Evolutionary conservation across 768 basidiomycete genomes (phyloP).

Genomic region (Leccinum variicolor): DNA sequence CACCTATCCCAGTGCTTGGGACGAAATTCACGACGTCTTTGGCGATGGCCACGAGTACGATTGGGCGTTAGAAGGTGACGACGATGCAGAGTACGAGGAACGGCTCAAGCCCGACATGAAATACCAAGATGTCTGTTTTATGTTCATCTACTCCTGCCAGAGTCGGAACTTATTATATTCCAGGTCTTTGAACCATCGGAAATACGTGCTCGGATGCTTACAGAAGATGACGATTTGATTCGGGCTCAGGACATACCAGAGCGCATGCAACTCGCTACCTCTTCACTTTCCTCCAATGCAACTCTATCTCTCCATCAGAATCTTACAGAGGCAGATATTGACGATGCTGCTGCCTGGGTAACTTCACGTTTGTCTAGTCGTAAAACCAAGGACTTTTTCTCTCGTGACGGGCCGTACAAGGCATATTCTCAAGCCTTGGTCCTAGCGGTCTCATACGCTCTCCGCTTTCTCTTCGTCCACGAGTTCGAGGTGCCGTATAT

Average conservation of each 20-base stretch:
- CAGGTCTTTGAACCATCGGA: slow-evolving; percentile 98
- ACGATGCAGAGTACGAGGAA: slow-evolving; percentile 46
- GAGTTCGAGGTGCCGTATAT: slow-evolving; percentile 94
- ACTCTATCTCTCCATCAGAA: slow-evolving; percentile 58
- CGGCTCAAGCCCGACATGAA: slow-evolving; percentile 68
- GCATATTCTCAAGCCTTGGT: slow-evolving; percentile 67
- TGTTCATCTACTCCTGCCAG: slow-evolving; percentile 2
- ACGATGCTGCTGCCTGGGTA: slow-evolving; percentile 86
- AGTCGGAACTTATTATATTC: slow-evolving; percentile 7
- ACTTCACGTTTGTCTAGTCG: slow-evolving; percentile 69
- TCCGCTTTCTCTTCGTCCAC: slow-evolving; percentile 81
- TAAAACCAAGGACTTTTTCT: slow-evolving; percentile 73
- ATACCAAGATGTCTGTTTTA: slow-evolving; percentile 69
- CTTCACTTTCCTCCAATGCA: slow-evolving; percentile 70
- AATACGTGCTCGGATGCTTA: slow-evolving; percentile 84
- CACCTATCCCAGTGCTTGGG: slow-evolving; percentile 70
- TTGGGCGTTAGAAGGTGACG: slow-evolving; percentile 87
- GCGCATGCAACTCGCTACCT: slow-evolving; percentile 88
- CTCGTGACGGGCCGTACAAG: slow-evolving; percentile 54
- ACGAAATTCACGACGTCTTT: slow-evolving; percentile 94
- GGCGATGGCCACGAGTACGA: slow-evolving; percentile 96
- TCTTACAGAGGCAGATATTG: slow-evolving; percentile 69
- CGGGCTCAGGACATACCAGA: slow-evolving; percentile 90
- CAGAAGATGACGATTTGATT: slow-evolving; percentile 92
- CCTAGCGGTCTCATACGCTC: slow-evolving; percentile 71